Percentiles rank a stretch among this genome's conserved stretches.
These are phyloP conservation scores for Chara braunii DNA, from an alignment of 139 green algal species.

Conservation along the genomic window DNA sequence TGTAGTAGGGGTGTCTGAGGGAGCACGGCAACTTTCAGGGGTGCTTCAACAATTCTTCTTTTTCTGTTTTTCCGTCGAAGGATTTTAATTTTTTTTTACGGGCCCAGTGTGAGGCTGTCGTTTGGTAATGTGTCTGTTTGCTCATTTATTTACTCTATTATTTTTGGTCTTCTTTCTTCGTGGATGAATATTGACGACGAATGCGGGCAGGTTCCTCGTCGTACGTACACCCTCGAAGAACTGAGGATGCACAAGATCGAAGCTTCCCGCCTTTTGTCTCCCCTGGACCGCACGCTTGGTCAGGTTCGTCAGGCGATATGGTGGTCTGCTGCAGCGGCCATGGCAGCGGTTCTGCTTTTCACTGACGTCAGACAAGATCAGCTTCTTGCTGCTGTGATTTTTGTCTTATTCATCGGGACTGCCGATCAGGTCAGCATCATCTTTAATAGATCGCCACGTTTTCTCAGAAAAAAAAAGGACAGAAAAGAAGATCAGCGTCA, in stretches of 20 bases:
- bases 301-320: neutral
- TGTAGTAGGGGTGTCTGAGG: no score
- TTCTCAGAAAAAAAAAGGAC: neutral
- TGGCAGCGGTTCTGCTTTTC: constrained; percentile 30
- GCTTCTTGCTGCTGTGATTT: constrained; percentile 43
- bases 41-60: no score
- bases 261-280: constrained; percentile 62
- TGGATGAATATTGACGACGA: no score
- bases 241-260: constrained; percentile 83
- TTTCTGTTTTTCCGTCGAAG: no score
- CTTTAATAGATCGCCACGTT: neutral
- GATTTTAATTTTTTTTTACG: no score
- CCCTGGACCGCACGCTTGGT: constrained; percentile 65
- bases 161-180: no score
- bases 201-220: constrained; percentile 27
- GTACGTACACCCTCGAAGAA: constrained; percentile 63
- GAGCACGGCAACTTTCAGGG: no score
- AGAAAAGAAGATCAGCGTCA: no score
- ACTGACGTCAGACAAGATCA: constrained; percentile 41
- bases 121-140: no score
- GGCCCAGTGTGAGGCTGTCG: no score
- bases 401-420: constrained; percentile 47
- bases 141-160: no score
- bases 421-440: constrained; percentile 53
- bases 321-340: no score